These are phyloP conservation scores for Penicillium ochrochloron DNA, from an alignment of 495 filamentous ascomycete genomes.

Conservation along the genomic window DNA sequence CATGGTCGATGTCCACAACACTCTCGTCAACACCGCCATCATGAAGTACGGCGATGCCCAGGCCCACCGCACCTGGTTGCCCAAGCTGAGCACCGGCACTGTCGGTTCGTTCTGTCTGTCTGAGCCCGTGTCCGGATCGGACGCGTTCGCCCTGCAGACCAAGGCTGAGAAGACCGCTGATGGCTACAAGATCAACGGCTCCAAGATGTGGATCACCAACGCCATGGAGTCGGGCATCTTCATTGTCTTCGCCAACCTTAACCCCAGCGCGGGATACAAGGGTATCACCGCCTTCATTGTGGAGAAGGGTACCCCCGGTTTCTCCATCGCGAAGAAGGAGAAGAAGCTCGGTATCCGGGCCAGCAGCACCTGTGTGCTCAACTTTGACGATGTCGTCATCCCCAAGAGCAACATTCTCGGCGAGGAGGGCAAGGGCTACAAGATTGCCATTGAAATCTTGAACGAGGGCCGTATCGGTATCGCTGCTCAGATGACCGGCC, in stretches of 20 bases:
- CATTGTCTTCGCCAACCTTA: slow-evolving; percentile 96
- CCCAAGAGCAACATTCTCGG: slow-evolving; percentile 87
- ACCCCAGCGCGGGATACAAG: slow-evolving; percentile 86
- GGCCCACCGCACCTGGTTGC: slow-evolving; percentile 82
- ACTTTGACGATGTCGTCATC: slow-evolving; percentile 95
- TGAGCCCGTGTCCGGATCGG: slow-evolving; percentile 89
- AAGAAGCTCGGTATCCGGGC: slow-evolving; percentile 98
- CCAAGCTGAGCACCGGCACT: slow-evolving; percentile 83
- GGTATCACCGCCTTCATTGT: slow-evolving; percentile 97
- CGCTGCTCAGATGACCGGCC: slow-evolving; percentile 97
- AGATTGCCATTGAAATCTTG: slow-evolving; percentile 93
- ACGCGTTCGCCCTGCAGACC: slow-evolving; percentile 94
- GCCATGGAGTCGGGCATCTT: slow-evolving; percentile 91
- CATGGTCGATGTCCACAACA: slow-evolving; percentile 96
- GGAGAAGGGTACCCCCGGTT: slow-evolving; percentile 86
- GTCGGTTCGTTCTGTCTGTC: slow-evolving; percentile 97
- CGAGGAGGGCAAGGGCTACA: slow-evolving; percentile 90
- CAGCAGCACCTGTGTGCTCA: slow-evolving; percentile 94
- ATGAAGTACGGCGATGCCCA: slow-evolving; percentile 80
- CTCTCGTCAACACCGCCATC: slow-evolving; percentile 91
- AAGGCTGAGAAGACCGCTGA: slow-evolving; percentile 76
- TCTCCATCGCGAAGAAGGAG: slow-evolving; percentile 98
- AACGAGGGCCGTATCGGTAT: slow-evolving; percentile 99
- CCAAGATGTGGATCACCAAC: slow-evolving; percentile 99
- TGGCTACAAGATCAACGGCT: slow-evolving; percentile 85